Base-by-base conservation (phyloP, 768 basidiomycete genomes). In the Kwoniella heveanensis region DNA sequence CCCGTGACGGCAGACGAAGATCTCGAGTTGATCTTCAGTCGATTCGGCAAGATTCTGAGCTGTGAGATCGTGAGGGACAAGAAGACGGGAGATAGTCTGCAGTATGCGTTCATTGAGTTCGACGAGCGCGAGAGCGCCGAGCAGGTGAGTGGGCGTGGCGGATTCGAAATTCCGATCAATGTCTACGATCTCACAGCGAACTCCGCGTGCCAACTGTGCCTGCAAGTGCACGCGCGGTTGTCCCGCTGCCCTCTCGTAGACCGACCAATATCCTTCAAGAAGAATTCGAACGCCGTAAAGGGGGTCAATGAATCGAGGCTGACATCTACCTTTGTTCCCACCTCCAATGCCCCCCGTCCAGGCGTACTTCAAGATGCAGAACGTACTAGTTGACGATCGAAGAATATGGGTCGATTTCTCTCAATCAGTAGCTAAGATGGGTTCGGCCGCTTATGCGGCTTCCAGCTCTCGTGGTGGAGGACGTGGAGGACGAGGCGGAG, bases 311-410 rank as follows among this genome's bases (percentile, higher is more conserved):
- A n/a, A 17, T 12, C 21, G 15, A 44, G n/a, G 36, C 54, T 36
- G 52, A 37, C n/a, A n/a, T n/a, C n/a, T n/a, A n/a, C n/a, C n/a
- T n/a, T n/a, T n/a, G n/a, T n/a, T n/a, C n/a, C n/a, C n/a, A n/a
- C n/a, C n/a, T n/a, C n/a, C n/a, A n/a, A n/a, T n/a, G n/a, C n/a
- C n/a, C n/a, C n/a, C n/a, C n/a, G n/a, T n/a, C n/a, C n/a, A n/a
- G 90, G 96, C 92, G 9, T 99, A 98, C 80, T 94, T 98, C 83
- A 99, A 98, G 80, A 99, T 99, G 96, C 96, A 98, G 78, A 98
- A 98, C 72, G 96, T 98, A 0, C 83, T 99, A 12, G 90, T 99
- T 13, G 96, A 99, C 76, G 96, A 99, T 80, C 60, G 74, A 15
- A 87, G 96, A 13, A 98, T 99, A 73, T 98, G 95, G 92, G 95